Evolutionary conservation across 495 filamentous ascomycete species (phyloP).

Genomic region (Pyrenopolyporus hunteri): DNA sequence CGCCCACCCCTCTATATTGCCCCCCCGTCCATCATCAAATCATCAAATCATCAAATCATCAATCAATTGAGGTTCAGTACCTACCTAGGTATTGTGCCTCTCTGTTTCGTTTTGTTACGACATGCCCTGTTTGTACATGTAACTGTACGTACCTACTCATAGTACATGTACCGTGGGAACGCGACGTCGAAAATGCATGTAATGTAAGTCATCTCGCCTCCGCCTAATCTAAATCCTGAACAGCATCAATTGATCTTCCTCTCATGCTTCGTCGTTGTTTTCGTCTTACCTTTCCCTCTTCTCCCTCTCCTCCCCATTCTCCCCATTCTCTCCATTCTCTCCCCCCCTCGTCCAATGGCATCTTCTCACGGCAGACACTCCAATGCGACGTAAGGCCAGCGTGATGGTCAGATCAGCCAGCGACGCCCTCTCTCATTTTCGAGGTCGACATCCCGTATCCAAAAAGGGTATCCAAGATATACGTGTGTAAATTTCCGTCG

Average conservation of each 20-base stretch:
- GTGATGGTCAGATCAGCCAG: slow-evolving; percentile 36
- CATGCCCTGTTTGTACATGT: too few species aligned
- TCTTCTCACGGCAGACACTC: slow-evolving; percentile 31
- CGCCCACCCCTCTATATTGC: too few species aligned
- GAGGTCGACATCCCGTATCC: slow-evolving; percentile 35
- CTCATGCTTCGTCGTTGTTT: slow-evolving; percentile 26
- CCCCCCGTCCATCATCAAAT: too few species aligned
- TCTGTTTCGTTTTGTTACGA: too few species aligned
- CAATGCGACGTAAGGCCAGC: slow-evolving; percentile 26
- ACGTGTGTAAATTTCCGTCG: slow-evolving; percentile 19
- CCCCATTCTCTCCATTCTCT: background rate
- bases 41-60: background rate
- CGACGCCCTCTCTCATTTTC: slow-evolving; percentile 6
- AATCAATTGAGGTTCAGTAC: too few species aligned
- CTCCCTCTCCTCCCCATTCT: background rate
- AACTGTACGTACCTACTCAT: too few species aligned
- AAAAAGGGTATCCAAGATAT: slow-evolving; percentile 17
- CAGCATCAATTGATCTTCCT: slow-evolving; percentile 22
- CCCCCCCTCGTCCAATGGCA: slow-evolving; percentile 19
- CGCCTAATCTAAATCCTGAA: slow-evolving; percentile 30
- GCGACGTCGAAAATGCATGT: too few species aligned
- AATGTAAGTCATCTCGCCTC: slow-evolving; percentile 36
- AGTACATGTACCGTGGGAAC: background rate
- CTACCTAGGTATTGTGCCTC: too few species aligned
- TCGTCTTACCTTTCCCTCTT: slow-evolving; percentile 32